These are phyloP conservation scores for Plasmodium gallinaceum DNA, from an alignment of 169 alveolate genomes.

Conservation along the genomic window DNA sequence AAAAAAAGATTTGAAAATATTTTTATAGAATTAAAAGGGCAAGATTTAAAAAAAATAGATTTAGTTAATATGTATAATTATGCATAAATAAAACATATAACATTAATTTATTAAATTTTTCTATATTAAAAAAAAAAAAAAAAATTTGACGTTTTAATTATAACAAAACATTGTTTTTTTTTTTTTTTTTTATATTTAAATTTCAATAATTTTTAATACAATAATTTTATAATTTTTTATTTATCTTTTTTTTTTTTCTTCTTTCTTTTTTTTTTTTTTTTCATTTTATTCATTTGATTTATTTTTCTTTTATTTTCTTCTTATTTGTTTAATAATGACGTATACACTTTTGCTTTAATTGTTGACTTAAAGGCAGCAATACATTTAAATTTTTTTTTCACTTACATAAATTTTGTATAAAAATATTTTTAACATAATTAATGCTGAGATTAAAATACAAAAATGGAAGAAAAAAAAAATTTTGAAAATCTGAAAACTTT, in stretches of 20 bases:
- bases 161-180: neutral
- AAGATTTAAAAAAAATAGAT: constrained; percentile 26
- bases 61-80: constrained; percentile 7
- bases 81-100: too few species aligned
- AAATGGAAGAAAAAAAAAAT: constrained; percentile 36
- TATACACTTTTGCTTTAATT: too few species aligned
- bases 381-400: neutral
- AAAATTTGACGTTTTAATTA: neutral
- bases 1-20: constrained; percentile 51
- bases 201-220: too few species aligned
- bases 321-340: too few species aligned
- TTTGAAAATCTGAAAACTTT: constrained; percentile 52
- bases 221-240: too few species aligned
- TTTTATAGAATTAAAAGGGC: constrained; percentile 33
- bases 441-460: constrained; percentile 11
- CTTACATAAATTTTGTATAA: neutral
- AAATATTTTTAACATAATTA: neutral
- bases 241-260: too few species aligned
- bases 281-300: too few species aligned
- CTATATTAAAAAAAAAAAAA: neutral
- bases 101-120: neutral
- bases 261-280: too few species aligned
- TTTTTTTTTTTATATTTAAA: constrained; percentile 10
- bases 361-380: too few species aligned
- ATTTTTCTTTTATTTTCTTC: too few species aligned